Conservation (phyloP, 176 grass and related monocot species). For the Raddia guianensis region DNA sequence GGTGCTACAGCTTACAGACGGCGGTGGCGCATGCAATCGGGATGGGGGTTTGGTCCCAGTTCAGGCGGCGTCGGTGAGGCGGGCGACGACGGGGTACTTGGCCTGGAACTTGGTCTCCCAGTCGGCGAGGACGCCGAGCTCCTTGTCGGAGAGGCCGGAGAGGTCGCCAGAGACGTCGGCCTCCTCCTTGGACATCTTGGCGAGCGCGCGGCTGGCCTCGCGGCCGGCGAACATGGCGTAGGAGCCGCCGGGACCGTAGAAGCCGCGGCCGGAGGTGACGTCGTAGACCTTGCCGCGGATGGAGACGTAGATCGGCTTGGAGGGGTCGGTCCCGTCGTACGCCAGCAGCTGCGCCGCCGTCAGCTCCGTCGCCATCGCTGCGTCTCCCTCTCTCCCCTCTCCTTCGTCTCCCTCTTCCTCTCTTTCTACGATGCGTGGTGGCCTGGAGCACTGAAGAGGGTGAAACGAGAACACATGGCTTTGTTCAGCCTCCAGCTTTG, state of each 20-base stretch:
- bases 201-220: conserved; percentile 88
- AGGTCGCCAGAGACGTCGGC: conserved; percentile 71
- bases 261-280: conserved; percentile 72
- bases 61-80: conserved; percentile 50
- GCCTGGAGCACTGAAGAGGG: background rate
- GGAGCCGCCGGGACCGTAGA: conserved; percentile 89
- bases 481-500: background rate
- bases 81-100: conserved; percentile 83
- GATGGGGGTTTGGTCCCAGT: background rate
- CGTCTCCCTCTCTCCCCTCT: no score
- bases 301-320: conserved; percentile 93
- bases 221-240: conserved; percentile 88
- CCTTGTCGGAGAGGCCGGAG: conserved; percentile 74
- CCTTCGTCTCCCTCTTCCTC: no score
- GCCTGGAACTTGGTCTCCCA: conserved; percentile 98
- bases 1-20: background rate
- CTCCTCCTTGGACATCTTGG: conserved; percentile 89
- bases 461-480: background rate
- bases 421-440: no score
- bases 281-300: conserved; percentile 87
- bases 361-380: conserved; percentile 63
- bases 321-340: conserved; percentile 70
- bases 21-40: background rate
- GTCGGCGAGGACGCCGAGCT: conserved; percentile 75
- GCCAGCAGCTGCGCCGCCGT: conserved; percentile 78